Base-by-base conservation (phyloP, 169 alveolate species). In the Babesia bovis region DNA sequence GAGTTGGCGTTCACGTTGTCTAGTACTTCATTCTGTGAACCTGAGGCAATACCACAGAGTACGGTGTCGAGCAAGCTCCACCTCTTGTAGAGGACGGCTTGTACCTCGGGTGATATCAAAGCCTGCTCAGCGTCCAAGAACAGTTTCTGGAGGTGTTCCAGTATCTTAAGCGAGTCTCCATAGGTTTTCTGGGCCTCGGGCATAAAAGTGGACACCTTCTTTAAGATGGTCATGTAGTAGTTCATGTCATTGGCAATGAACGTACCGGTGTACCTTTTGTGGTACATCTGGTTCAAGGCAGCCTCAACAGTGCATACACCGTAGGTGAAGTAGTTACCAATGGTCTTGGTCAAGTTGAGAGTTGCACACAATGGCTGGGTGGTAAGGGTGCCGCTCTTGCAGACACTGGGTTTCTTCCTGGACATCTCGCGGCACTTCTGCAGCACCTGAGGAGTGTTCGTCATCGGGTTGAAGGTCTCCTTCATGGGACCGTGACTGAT, bases 261-360 rank as follows among this genome's bases (percentile, higher is more conserved):
- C 10, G 36, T 30, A 26, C 82, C 85, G 12, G n/a, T n/a, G 52
- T 59, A 25, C 7, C 47, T 19, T n/a, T 21, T 35, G 63, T 51
- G 82, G 72, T 40, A 77, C 70, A 68, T 13, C 66, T 77, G 85
- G 73, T 77, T 77, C 50, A 77, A 55, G 15, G 82, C 67, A 33
- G 75, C 71, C 50, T 77, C 85, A 0, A 71, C 72, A 9, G 70
- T 59, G 47, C 85, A 77, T 7, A 68, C 76, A 38, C 63, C 42
- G 65, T 59, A 32, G 49, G 49, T 50, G 56, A 61, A 38, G 67
- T 77, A 77, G 13, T 30, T 28, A 17, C 49, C 72, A 41, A 67
- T 71, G 23, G 70, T 33, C 25, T 25, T 53, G 51, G 10, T 3
- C n/a, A 77, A n/a, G 30, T 77, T 66, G 26, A 26, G 44, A 28